These are phyloP conservation scores for Xylaria sp. DNA, from an alignment of 2,329 filamentous ascomycete species.

Conservation along the genomic window DNA sequence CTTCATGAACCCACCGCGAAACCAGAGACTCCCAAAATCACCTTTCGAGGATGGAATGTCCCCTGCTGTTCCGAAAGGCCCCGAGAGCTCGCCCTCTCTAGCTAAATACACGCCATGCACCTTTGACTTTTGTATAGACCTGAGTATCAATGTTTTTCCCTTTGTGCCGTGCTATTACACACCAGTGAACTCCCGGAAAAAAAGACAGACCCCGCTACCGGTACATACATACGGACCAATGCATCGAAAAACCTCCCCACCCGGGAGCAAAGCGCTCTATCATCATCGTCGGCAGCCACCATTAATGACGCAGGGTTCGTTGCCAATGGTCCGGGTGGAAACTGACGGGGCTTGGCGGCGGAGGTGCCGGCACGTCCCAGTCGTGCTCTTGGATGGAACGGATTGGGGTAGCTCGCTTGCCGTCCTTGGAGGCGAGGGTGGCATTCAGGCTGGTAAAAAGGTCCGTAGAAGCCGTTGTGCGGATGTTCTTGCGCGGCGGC, in stretches of 20 bases:
- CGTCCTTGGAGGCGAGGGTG: conserved; percentile 49
- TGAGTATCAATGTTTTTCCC: conserved; percentile 27
- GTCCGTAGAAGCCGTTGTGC: conserved; percentile 52
- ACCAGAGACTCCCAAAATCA: conserved; percentile 6
- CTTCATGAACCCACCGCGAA: conserved; percentile 8
- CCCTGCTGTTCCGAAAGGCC: conserved; percentile 10
- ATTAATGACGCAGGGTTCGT: conserved; percentile 39
- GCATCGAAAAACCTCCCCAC: conserved; percentile 6
- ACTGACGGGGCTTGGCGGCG: conserved; percentile 65
- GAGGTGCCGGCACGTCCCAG: conserved; percentile 66
- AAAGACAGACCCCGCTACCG: conserved; percentile 27
- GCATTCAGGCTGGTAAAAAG: conserved; percentile 57
- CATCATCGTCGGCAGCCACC: conserved; percentile 2
- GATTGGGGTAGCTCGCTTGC: conserved; percentile 48
- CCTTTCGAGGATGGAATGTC: conserved; percentile 14
- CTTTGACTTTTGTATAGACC: conserved; percentile 37
- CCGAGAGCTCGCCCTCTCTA: conserved; percentile 9
- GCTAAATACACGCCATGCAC: conserved; percentile 23
- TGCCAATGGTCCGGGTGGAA: conserved; percentile 62
- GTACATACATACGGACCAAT: conserved; percentile 32
- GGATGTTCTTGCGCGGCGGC: conserved; percentile 48
- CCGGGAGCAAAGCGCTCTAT: conserved; percentile 5
- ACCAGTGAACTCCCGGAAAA: conserved; percentile 34
- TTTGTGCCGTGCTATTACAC: conserved; percentile 28
- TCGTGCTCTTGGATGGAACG: conserved; percentile 59